A percentile compares a stretch with the other conserved stretches of the same genome.
Conservation (phyloP, 2,329 filamentous ascomycete genomes). For the Aspergillus piperis region DNA sequence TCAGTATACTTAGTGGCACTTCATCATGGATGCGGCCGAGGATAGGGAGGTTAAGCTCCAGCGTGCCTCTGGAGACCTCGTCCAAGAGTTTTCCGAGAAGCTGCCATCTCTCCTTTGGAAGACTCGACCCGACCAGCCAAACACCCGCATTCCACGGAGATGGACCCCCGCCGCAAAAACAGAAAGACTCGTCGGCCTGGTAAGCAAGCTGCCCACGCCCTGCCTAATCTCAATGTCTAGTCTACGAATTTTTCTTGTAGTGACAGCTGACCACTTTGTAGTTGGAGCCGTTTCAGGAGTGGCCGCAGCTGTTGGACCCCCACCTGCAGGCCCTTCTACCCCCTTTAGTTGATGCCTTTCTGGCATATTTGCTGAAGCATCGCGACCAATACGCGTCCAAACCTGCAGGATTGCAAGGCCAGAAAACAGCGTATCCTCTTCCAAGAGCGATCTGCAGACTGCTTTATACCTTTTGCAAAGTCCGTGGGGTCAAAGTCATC, state of each 20-base stretch:
- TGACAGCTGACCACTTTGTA: slow-evolving; percentile 22
- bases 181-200: slow-evolving; percentile 42
- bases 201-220: slow-evolving; percentile 28
- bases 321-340: slow-evolving; percentile 76
- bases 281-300: slow-evolving; percentile 91
- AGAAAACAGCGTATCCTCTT: slow-evolving; percentile 51
- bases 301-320: slow-evolving; percentile 88
- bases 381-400: slow-evolving; percentile 43
- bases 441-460: slow-evolving; percentile 74
- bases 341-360: slow-evolving; percentile 71
- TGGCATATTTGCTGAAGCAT: slow-evolving; percentile 61
- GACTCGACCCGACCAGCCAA: slow-evolving; percentile 24
- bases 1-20: neutral
- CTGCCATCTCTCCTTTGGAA: slow-evolving; percentile 48
- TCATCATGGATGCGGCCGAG: slow-evolving; percentile 47
- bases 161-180: slow-evolving; percentile 42
- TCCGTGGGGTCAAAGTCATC: slow-evolving; percentile 89
- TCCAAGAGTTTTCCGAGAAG: slow-evolving; percentile 45
- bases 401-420: slow-evolving; percentile 35
- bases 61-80: slow-evolving; percentile 47
- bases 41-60: slow-evolving; percentile 51
- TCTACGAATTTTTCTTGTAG: slow-evolving; percentile 9
- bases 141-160: slow-evolving; percentile 36
- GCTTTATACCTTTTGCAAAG: slow-evolving; percentile 90
- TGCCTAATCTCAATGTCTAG: slow-evolving; percentile 2